These are phyloP conservation scores for Penicillium subrubescens DNA, from an alignment of 495 filamentous ascomycete species.

Conservation along the genomic window DNA sequence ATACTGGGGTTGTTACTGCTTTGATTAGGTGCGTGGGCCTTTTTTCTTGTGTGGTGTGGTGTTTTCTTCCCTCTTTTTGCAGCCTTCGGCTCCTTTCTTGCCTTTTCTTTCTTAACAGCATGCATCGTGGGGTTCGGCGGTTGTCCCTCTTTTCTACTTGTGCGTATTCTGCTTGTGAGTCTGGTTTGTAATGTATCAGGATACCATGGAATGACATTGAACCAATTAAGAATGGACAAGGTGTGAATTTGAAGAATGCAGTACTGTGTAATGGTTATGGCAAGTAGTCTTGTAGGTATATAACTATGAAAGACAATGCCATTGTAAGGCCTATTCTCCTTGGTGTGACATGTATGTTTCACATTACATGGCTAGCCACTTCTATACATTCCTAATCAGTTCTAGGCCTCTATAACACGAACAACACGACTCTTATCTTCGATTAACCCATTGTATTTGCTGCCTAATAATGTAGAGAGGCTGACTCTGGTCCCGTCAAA, in stretches of 20 bases:
- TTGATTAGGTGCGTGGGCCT: slow-evolving; percentile 26
- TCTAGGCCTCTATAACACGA: background rate
- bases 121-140: slow-evolving; percentile 38
- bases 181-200: slow-evolving; percentile 25
- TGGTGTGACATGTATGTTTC: background rate
- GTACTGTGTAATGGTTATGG: background rate
- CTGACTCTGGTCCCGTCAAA: background rate
- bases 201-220: slow-evolving; percentile 28
- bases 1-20: slow-evolving; percentile 20
- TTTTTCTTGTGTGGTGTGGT: slow-evolving; percentile 11
- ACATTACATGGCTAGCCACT: background rate
- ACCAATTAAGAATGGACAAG: background rate
- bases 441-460: background rate
- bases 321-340: background rate
- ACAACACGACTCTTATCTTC: background rate
- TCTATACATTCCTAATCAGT: background rate
- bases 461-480: background rate
- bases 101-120: slow-evolving; percentile 23
- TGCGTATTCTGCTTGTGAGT: slow-evolving; percentile 20
- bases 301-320: background rate
- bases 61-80: slow-evolving; percentile 17
- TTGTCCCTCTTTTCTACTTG: slow-evolving; percentile 24
- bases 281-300: background rate
- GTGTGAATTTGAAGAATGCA: background rate
- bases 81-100: slow-evolving; percentile 10